Evolutionary conservation across 306 rosid species (phyloP).

Genomic region (Medicago ruthenica): DNA sequence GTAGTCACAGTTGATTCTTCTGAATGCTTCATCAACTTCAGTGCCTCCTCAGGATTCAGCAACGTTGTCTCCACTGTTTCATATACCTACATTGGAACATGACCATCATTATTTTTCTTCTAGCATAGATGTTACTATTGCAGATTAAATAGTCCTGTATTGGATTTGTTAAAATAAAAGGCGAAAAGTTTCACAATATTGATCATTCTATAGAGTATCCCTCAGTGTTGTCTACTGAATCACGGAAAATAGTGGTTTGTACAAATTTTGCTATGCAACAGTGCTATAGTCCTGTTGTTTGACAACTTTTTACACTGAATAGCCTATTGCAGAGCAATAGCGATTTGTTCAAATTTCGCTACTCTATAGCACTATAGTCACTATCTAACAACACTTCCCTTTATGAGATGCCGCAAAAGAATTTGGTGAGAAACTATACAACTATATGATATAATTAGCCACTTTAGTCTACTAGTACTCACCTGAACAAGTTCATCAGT

Average conservation of each 20-base stretch:
- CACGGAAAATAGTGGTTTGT: background rate
- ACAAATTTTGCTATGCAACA: background rate
- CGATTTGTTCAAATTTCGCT: background rate
- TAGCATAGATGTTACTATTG: constrained; percentile 15
- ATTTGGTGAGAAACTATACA: constrained; percentile 10
- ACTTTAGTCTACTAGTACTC: constrained; percentile 34
- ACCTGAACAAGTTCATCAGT: constrained; percentile 89
- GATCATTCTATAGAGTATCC: constrained; percentile 12
- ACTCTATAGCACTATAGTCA: background rate
- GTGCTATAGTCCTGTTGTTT: background rate
- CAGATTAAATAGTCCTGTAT: background rate
- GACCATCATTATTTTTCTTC: background rate
- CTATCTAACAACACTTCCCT: background rate
- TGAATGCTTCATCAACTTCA: constrained; percentile 60
- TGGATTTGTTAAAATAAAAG: too few species aligned
- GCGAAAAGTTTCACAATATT: constrained; percentile 6
- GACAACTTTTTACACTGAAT: background rate
- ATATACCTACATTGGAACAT: constrained; percentile 63
- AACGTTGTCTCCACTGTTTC: constrained; percentile 86
- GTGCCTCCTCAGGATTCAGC: constrained; percentile 75
- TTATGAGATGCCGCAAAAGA: background rate
- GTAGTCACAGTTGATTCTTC: constrained; percentile 53
- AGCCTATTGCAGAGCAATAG: background rate
- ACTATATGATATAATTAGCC: constrained; percentile 24
- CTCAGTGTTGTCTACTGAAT: background rate